Evolutionary conservation across 495 filamentous ascomycete species (phyloP).

Genomic region (Achaetomiella virescens): DNA sequence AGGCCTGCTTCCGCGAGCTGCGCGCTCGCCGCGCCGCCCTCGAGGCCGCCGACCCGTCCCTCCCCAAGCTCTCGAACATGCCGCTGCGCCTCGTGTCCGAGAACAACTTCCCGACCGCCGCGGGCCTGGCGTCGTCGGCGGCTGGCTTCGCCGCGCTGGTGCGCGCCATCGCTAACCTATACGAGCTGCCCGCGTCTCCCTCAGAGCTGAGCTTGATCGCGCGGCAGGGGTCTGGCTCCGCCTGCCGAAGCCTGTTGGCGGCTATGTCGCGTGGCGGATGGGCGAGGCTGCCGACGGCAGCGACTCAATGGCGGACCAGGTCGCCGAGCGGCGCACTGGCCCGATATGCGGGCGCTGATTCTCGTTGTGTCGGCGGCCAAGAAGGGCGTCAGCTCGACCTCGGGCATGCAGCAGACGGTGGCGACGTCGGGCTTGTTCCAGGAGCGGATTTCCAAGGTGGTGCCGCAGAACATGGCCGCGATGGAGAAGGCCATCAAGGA

Average conservation of each 20-base stretch:
- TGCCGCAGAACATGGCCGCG: constrained; percentile 74
- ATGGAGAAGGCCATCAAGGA: constrained; percentile 77
- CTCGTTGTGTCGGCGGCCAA: constrained; percentile 87
- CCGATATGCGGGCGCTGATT: constrained; percentile 84
- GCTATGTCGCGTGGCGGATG: constrained; percentile 89
- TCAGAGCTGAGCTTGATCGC: constrained; percentile 81
- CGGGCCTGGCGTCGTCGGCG: constrained; percentile 87
- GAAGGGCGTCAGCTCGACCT: constrained; percentile 86
- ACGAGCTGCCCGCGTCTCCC: constrained; percentile 70
- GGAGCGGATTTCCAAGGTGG: constrained; percentile 62
- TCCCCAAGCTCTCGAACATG: constrained; percentile 68
- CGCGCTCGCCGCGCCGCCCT: constrained; percentile 67
- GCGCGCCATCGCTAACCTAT: constrained; percentile 85
- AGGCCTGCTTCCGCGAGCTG: constrained; percentile 83
- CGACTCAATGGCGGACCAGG: constrained; percentile 78
- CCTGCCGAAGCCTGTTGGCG: constrained; percentile 89
- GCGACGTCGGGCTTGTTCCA: constrained; percentile 76
- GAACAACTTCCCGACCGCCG: constrained; percentile 99
- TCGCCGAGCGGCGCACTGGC: constrained; percentile 89
- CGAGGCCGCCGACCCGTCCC: constrained; percentile 61
- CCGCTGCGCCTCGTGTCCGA: constrained; percentile 79
- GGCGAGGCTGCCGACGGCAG: constrained; percentile 65
- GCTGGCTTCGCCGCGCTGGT: constrained; percentile 95
- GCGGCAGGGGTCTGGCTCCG: constrained; percentile 90
- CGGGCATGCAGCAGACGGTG: constrained; percentile 95